These are phyloP conservation scores for Falciphora oryzae DNA, from an alignment of 2,329 filamentous ascomycete species.

Conservation along the genomic window DNA sequence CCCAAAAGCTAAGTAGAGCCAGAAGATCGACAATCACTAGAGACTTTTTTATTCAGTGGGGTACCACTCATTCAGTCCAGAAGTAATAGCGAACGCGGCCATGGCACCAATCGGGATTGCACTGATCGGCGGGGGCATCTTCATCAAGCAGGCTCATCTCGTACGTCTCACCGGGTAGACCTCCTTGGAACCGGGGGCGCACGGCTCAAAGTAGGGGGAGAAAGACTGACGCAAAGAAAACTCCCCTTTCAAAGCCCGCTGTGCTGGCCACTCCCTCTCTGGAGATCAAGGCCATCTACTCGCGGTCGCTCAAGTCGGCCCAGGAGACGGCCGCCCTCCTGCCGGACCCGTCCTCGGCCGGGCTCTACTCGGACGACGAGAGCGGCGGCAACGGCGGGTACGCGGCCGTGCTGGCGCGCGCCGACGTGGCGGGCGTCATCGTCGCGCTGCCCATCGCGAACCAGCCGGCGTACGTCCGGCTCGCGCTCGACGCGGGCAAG, in stretches of 20 bases:
- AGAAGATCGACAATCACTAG: too few species aligned
- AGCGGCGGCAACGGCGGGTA: slow-evolving; percentile 31
- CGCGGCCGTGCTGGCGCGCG: slow-evolving; percentile 45
- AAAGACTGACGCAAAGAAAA: slow-evolving; percentile 14
- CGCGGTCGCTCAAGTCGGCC: slow-evolving; percentile 52
- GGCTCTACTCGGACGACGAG: slow-evolving; percentile 49
- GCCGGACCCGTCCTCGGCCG: slow-evolving; percentile 23
- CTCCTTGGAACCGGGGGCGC: too few species aligned
- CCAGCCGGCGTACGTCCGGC: slow-evolving; percentile 53
- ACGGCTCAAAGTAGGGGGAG: background rate
- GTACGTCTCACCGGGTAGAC: background rate
- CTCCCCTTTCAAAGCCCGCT: slow-evolving; percentile 41
- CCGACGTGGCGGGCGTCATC: slow-evolving; percentile 50
- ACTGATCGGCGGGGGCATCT: slow-evolving; percentile 29
- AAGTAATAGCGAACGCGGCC: background rate
- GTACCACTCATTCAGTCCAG: background rate
- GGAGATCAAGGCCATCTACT: slow-evolving; percentile 60
- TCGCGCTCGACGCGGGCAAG: slow-evolving; percentile 58
- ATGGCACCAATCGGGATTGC: slow-evolving; percentile 23
- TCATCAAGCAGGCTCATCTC: slow-evolving; percentile 20
- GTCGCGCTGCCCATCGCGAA: slow-evolving; percentile 57
- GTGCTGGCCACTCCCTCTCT: slow-evolving; percentile 46
- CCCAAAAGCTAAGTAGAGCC: background rate
- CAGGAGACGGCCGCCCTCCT: slow-evolving; percentile 17
- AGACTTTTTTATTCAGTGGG: background rate